Evolutionary conservation across 2,329 filamentous ascomycete species (phyloP).

Genomic region (Aureobasidium sp.): DNA sequence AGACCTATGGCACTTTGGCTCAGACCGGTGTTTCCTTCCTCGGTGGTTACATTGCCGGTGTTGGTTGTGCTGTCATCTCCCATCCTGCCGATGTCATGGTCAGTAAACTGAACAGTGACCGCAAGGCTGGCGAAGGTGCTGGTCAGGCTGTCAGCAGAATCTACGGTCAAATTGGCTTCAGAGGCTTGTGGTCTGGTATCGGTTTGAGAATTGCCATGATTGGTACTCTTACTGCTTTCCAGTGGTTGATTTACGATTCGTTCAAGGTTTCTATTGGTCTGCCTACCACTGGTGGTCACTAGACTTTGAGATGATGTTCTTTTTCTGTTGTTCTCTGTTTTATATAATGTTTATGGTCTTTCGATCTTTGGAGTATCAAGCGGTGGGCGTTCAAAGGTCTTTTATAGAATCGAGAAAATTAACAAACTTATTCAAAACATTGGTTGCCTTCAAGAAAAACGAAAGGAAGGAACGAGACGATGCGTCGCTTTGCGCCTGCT

Average conservation of each 20-base stretch:
- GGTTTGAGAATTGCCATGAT: slow-evolving; percentile 50
- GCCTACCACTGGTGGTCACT: slow-evolving; percentile 24
- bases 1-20: slow-evolving; percentile 68
- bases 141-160: slow-evolving; percentile 67
- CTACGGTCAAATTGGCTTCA: slow-evolving; percentile 75
- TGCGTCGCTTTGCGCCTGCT: no score
- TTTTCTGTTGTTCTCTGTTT: no score
- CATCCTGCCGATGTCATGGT: slow-evolving; percentile 64
- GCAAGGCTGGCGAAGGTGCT: slow-evolving; percentile 67
- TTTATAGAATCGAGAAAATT: neutral
- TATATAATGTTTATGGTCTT: neutral
- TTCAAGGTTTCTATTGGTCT: slow-evolving; percentile 44
- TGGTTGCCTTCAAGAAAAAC: no score
- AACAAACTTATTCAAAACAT: neutral
- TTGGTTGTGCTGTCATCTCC: slow-evolving; percentile 63
- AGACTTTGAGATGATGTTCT: neutral
- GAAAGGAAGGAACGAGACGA: no score
- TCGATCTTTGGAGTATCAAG: neutral
- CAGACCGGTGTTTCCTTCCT: slow-evolving; percentile 82
- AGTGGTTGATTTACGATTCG: slow-evolving; percentile 68
- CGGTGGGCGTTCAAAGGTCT: neutral
- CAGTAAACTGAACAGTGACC: slow-evolving; percentile 78
- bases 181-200: slow-evolving; percentile 51
- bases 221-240: slow-evolving; percentile 58
- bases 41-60: slow-evolving; percentile 78